A percentile compares a stretch with the other conserved stretches of the same genome.
Conservation (phyloP, 2,329 filamentous ascomycete species). For the Sclerotinia nivalis region DNA sequence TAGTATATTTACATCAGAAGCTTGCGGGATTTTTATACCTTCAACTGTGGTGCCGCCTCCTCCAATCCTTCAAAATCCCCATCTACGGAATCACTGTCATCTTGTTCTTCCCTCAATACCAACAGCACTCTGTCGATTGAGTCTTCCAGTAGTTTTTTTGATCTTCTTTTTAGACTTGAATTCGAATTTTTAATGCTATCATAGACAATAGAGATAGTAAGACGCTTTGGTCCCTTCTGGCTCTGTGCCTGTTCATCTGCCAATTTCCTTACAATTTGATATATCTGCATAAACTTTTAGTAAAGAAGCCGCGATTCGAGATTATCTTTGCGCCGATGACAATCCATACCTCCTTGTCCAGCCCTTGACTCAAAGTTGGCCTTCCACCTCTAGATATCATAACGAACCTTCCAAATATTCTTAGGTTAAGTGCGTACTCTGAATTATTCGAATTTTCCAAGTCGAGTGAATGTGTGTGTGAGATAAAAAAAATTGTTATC, state of each 20-base stretch:
- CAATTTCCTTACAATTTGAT: constrained; percentile 76
- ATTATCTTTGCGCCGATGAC: constrained; percentile 12
- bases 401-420: constrained; percentile 21
- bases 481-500: constrained; percentile 14
- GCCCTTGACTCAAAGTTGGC: constrained; percentile 52
- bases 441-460: neutral
- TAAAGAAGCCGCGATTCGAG: neutral
- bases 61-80: constrained; percentile 53
- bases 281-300: constrained; percentile 52
- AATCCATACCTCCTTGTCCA: constrained; percentile 61
- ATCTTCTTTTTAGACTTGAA: constrained; percentile 78
- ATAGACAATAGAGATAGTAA: constrained; percentile 67
- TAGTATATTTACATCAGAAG: neutral
- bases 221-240: constrained; percentile 49
- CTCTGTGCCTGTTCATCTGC: constrained; percentile 62
- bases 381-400: constrained; percentile 45
- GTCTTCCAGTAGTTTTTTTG: constrained; percentile 79
- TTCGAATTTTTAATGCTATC: constrained; percentile 82
- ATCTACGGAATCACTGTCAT: constrained; percentile 51
- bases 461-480: neutral
- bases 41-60: constrained; percentile 37
- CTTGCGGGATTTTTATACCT: constrained; percentile 30
- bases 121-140: constrained; percentile 80
- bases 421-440: too few relatives aligned
- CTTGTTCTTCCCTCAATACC: constrained; percentile 58